Evolutionary conservation across 768 basidiomycete genomes (phyloP).

Genomic region (Podaxis pistillaris): DNA sequence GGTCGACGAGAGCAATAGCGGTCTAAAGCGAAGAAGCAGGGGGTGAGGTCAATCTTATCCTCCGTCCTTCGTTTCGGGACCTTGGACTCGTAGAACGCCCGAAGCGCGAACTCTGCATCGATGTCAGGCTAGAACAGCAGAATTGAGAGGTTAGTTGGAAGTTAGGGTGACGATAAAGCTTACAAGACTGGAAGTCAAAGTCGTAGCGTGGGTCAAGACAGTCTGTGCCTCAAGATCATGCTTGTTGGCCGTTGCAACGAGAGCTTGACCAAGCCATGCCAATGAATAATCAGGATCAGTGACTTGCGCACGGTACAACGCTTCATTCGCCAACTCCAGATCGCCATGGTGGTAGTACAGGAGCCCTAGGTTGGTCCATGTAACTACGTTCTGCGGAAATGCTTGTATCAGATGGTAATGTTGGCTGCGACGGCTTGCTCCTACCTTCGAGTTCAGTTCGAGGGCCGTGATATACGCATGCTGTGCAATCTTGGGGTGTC

Average conservation of each 20-base stretch:
- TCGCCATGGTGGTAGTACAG: slow-evolving; percentile 82
- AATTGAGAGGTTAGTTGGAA: not conserved
- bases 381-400: slow-evolving; percentile 53
- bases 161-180: slow-evolving; percentile 22
- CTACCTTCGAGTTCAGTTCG: slow-evolving; percentile 71
- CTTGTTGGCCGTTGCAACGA: slow-evolving; percentile 61
- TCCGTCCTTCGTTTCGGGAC: slow-evolving; percentile 14
- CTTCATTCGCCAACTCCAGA: slow-evolving; percentile 78
- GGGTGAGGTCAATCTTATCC: slow-evolving; percentile 53
- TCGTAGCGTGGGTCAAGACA: slow-evolving; percentile 72
- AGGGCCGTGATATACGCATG: slow-evolving; percentile 90
- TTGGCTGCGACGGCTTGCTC: slow-evolving; percentile 28
- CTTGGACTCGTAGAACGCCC: slow-evolving; percentile 44
- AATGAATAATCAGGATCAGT: slow-evolving; percentile 87
- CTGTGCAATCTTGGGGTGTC: slow-evolving; percentile 74
- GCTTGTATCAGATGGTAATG: slow-evolving; percentile 2
- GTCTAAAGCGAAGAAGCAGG: slow-evolving; percentile 78
- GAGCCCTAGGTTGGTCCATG: slow-evolving; percentile 89
- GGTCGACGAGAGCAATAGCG: slow-evolving; percentile 72
- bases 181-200: slow-evolving; percentile 57
- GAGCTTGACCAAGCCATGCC: slow-evolving; percentile 89
- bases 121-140: slow-evolving; percentile 61
- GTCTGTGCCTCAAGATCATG: slow-evolving; percentile 61
- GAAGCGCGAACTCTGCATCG: slow-evolving; percentile 72
- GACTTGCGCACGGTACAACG: slow-evolving; percentile 84